Base-by-base conservation (phyloP, 2,329 filamentous ascomycete genomes). In the Camillea tinctor region DNA sequence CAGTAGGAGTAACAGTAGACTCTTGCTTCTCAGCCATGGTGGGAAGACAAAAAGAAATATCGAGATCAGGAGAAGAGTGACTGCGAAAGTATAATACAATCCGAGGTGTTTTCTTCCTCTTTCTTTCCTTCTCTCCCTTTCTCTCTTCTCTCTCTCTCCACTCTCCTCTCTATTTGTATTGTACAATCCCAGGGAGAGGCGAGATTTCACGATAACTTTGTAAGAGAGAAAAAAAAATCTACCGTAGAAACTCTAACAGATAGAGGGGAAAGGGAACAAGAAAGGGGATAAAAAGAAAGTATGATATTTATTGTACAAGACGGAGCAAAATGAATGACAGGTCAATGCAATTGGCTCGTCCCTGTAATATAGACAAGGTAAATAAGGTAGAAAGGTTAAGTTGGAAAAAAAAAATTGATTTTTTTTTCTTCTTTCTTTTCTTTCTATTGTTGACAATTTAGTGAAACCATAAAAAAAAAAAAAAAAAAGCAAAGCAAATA, bases 21-120 rank as follows among this genome's bases (percentile, higher is more conserved):
- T 73, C 71, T 65, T 69, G 67, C 50, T 72, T 70, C 59, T 71
- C 69, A 54, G 71, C 60, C 72, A 74, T 74, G 26, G 55, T 69
- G 63, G 52, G 50, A 56, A 58, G 63, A 65, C 52, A 56, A 61
- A n/a, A n/a, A n/a, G n/a, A n/a, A 54, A 55, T 51, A 49, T 20
- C 60, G 40, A 50, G 56, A 20, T 59, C 62, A 55, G 59, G 60
- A 54, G 59, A 64, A 64, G 40, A 48, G 49, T 20, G 48, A 7
- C 36, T 48, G 50, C 52, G 13, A 62, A 60, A 50, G 59, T 60
- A 60, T 60, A 56, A 55, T 60, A 59, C 40, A 54, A 60, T 65
- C 61, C 66, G 60, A 60, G 65, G 61, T 66, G 57, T 57, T 57
- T 58, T 65, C 58, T 30, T 11, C 24, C 24, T n/a, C n/a, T 26